These are phyloP conservation scores for Colletotrichum echinochloae DNA, from an alignment of 2,329 filamentous ascomycete genomes.

Conservation along the genomic window DNA sequence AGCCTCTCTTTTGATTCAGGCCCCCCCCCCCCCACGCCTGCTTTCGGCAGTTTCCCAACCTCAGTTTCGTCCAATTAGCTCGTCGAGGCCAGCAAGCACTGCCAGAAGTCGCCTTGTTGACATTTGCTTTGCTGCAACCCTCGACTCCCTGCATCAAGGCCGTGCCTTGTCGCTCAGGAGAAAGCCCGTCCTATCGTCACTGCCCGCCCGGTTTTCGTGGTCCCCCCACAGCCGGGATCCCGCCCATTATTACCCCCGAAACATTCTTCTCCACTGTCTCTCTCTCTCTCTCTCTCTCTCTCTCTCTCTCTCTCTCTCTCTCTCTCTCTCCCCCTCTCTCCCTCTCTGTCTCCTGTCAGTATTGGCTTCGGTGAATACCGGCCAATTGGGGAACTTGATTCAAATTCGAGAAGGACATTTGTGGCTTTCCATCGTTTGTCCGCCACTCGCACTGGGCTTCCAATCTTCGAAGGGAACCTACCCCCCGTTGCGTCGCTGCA, in stretches of 20 bases:
- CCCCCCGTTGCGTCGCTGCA: slow-evolving; percentile 8
- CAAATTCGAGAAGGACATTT: slow-evolving; percentile 13
- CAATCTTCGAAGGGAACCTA: slow-evolving; percentile 23
- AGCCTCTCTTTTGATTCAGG: slow-evolving; percentile 28
- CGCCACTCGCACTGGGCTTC: slow-evolving; percentile 18
- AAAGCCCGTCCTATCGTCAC: slow-evolving; percentile 36
- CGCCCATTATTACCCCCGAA: slow-evolving; percentile 30
- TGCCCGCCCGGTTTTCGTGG: slow-evolving; percentile 39
- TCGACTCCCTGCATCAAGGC: slow-evolving; percentile 25
- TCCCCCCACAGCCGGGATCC: slow-evolving; percentile 37
- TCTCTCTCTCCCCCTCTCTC: slow-evolving; percentile 4
- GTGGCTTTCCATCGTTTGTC: slow-evolving; percentile 2
- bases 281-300: neutral
- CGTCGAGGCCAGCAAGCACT: slow-evolving; percentile 1
- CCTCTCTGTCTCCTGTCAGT: neutral
- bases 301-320: neutral
- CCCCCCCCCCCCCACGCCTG: slow-evolving; percentile 36
- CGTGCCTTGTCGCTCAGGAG: slow-evolving; percentile 31
- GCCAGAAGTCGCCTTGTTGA: slow-evolving; percentile 17
- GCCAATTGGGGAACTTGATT: slow-evolving; percentile 14
- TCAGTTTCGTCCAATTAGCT: slow-evolving; percentile 20
- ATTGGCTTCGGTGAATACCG: slow-evolving; percentile 22
- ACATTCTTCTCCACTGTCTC: slow-evolving; percentile 35
- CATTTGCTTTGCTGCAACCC: slow-evolving; percentile 33
- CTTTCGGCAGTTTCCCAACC: slow-evolving; percentile 12